Evolutionary conservation across 345 rosid species (phyloP), one percentile per base, ranked within the genome.

Genomic region (Brassica nigra): DNA sequence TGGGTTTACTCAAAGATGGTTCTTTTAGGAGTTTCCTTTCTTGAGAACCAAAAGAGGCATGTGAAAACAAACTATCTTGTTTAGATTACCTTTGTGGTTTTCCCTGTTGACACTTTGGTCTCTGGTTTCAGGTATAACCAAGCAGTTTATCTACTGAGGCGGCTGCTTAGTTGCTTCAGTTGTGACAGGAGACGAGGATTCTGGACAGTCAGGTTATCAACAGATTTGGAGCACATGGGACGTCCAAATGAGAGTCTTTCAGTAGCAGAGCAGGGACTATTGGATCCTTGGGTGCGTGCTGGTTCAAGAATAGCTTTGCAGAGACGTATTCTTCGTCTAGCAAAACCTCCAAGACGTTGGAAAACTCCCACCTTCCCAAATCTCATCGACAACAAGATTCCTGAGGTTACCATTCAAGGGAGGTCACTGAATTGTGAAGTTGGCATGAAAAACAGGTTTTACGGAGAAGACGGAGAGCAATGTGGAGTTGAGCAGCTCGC

Each of bases 261-360:
- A 77, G 88, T 86, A 76, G 98, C 94, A 85, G 99, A 92, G 77
- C 83, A 86, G 62, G 98, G 94, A 58, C 85, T 95, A 44, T 33
- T 74, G 64, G 98, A 95, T 88, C 89, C 92, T 71, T 92, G 92
- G 94, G 91, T 95, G 28, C 97, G 95, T 85, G 94, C 99, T 78
- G 99, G 99, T 86, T 90, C 95, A 67, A 90, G 86, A 82, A 64
- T 91, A 82, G 91, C 97, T 61, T 77, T 91, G 71, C 99, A 92
- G 74, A 88, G 89, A 76, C 91, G 96, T 67, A 87, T 90, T 71
- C 88, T 95, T 84, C 94, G 92, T 59, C 76, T 92, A 70, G 95
- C 88, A 70, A 95, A 90, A 87, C 99, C 99, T 74, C 99, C 99
- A 65, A 91, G 99, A 83, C 92, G 98, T 71, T 95, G 99, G 99